A percentile compares a stretch with the other conserved stretches of the same genome.
Conservation (phyloP, 2,329 filamentous ascomycete genomes). For the Neonectria magnoliae region DNA sequence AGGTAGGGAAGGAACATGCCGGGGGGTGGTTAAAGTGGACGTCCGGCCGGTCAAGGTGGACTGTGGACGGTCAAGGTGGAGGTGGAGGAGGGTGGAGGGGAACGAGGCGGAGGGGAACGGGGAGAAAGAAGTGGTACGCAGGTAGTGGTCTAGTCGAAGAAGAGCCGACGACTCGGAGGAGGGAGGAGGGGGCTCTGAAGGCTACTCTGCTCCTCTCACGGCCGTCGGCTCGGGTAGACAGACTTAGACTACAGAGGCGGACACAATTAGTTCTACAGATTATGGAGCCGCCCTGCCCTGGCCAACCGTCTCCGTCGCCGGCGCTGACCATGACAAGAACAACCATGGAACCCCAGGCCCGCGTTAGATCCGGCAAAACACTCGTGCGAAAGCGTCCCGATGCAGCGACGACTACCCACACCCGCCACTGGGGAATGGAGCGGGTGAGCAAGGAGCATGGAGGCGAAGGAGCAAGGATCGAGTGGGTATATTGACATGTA, state of each 20-base stretch:
- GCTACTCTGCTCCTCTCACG: neutral
- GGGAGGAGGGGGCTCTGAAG: constrained; percentile 14
- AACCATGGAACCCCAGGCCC: constrained; percentile 20
- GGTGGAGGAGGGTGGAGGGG: constrained; percentile 21
- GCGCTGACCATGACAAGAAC: constrained; percentile 9
- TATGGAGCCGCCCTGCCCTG: constrained; percentile 1
- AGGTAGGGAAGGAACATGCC: constrained; percentile 13
- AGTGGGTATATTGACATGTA: constrained; percentile 1
- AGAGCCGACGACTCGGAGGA: constrained; percentile 15
- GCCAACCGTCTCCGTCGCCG: constrained; percentile 9
- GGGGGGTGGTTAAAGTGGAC: neutral
- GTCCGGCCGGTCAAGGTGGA: neutral
- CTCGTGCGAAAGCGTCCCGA: constrained; percentile 24
- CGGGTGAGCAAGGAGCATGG: neutral
- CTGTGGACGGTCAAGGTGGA: neutral
- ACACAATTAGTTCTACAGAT: neutral
- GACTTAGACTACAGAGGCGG: neutral
- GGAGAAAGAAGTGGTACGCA: neutral
- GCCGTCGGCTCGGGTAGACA: neutral
- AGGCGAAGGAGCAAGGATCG: neutral
- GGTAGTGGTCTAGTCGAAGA: constrained; percentile 1
- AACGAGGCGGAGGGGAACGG: constrained; percentile 13
- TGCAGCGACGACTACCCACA: constrained; percentile 21
- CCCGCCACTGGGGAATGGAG: constrained; percentile 13
- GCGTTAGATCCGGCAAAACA: constrained; percentile 26